Percentiles rank a stretch among this genome's conserved stretches.
Evolutionary conservation across 176 grass and related monocot species (phyloP).

Genomic region (Pharus latifolius): DNA sequence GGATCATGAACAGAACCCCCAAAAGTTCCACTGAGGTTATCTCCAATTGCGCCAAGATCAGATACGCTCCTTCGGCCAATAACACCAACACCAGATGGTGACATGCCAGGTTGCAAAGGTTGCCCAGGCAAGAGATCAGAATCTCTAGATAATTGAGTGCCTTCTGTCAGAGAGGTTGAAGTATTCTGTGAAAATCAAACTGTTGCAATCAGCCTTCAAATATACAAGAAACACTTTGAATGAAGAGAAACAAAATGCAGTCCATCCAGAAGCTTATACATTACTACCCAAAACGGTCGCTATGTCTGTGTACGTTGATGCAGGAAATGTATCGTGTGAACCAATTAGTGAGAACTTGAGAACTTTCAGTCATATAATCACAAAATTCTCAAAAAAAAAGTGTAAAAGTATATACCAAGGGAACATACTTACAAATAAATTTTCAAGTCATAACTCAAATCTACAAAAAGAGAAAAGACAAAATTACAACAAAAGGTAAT

Average conservation of each 20-base stretch:
- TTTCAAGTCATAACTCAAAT: too few species aligned
- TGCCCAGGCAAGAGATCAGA: slow-evolving; percentile 70
- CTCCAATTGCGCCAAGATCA: slow-evolving; percentile 80
- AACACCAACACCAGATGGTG: slow-evolving; percentile 64
- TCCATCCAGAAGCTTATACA: background rate
- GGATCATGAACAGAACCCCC: slow-evolving; percentile 58
- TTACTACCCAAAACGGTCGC: background rate
- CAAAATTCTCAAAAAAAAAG: too few species aligned
- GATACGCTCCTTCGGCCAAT: slow-evolving; percentile 87
- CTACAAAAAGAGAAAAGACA: too few species aligned
- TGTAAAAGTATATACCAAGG: too few species aligned
- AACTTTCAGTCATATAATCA: too few species aligned
- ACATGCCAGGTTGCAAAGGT: slow-evolving; percentile 65
- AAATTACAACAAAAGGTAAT: too few species aligned
- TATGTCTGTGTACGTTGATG: too few species aligned
- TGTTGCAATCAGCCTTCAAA: background rate
- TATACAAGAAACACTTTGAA: background rate
- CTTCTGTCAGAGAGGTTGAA: slow-evolving; percentile 47
- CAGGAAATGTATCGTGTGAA: too few species aligned
- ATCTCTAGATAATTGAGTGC: slow-evolving; percentile 57
- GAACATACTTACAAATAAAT: too few species aligned
- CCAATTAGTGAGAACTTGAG: too few species aligned
- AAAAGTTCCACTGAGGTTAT: slow-evolving; percentile 52
- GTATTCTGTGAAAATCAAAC: slow-evolving; percentile 34
- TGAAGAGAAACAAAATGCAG: background rate